Base-by-base conservation (phyloP, 306 rosid species). In the Vigna hirtella region DNA sequence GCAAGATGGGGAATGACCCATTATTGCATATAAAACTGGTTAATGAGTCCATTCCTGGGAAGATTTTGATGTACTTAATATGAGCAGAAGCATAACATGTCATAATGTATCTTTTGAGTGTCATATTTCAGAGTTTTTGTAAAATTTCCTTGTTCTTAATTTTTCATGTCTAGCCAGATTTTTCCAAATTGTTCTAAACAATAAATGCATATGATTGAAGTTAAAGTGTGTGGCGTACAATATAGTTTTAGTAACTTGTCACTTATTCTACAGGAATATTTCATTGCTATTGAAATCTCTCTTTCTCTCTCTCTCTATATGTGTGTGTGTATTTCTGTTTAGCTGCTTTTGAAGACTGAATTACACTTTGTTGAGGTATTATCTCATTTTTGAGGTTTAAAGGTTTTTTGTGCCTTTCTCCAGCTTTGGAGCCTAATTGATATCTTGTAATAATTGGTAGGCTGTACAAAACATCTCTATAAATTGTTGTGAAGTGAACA, bases 201-300 rank as follows among this genome's bases (percentile, higher is more conserved):
- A 72, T 51, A 50, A 62, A 43, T 70, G 38, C 71, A 18, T 67
- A 74, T 66, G 47, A 57, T 74, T 62, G 45, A 59, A 59, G 18
- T 50, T 52, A 7, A 63, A 62, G 56, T 16, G 5, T 62, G 38
- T 75, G 48, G 47, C 26, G 30, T 24, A 14, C 42, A 36, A 38
- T 52, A 22, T 16, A 38, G 65, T 38, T 52, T 66, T 52, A 28
- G 36, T 49, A 20, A 63, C 11, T 11, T 6, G 48, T 14, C 15
- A 28, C 59, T 61, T 42, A 26, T 56, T 67, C 47, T 42, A 40
- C 4, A 24, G 56, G 56, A 45, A 52, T 66, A 16, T 40, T 53
- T 42, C 55, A 64, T 26, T 17, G 55, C 28, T 50, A 18, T 43
- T 7, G 61, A 5, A 34, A 38, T 15, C 13, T 28, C 36, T 55